Base-by-base conservation (phyloP, 2,329 filamentous ascomycete species). In the Fusarium poae region DNA sequence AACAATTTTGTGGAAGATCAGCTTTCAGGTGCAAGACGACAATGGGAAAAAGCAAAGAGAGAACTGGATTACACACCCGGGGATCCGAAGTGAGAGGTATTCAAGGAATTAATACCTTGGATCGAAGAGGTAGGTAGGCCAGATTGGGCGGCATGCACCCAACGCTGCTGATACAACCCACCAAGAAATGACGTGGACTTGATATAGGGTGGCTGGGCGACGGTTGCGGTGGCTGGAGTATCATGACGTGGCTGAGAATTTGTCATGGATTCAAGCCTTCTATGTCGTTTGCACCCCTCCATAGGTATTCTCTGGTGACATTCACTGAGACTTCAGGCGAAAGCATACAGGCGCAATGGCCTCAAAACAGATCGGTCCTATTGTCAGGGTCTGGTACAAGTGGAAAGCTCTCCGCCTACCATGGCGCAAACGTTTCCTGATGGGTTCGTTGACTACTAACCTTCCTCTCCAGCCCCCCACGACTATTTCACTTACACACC, bases 371-470 rank as follows among this genome's bases (percentile, higher is more conserved):
- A 76, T 83, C 56, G 80, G 79, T 5, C 73, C 74, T 51, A 37
- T 80, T 44, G 63, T 74, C 39, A 80, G 79, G 65, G 78, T 80
- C 60, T 91, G 88, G 88, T 84, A 84, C 72, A 83, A 80, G 71
- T 91, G 88, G 88, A 90, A 90, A 76, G 78, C 85, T 27, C 80
- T 90, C 51, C 85, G 84, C 45, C 79, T 91, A 5, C 88, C 88
- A 67, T 90, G 88, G 88, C 86, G 88, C 55, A 89, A 86, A 67
- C 83, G 83, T 52, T 88, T 89, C 74, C 84, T 90, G 39, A 82
- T 88, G 65, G 88, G 88, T 89, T 76, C 65, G 83, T 77, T 40
- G 21, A 39, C 23, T 9, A 30, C n/a, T n/a, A n/a, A n/a, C 53
- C 39, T 40, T 50, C 29, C 45, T 45, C 45, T 29, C 29, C 42